Conservation (phyloP, 345 rosid genomes). For the Linum lewisii region DNA sequence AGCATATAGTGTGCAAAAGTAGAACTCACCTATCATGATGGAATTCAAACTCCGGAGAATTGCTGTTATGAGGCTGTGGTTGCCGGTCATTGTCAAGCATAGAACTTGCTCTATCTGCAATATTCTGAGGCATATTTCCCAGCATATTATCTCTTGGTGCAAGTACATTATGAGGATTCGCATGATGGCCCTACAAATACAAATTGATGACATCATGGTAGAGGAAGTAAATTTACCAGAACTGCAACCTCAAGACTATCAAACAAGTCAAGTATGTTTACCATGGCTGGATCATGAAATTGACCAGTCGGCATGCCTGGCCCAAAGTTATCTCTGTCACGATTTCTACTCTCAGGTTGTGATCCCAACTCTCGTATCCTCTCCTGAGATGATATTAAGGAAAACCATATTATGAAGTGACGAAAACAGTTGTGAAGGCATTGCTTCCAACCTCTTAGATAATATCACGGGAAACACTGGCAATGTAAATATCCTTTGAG, state of each 20-base stretch:
- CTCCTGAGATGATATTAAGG: constrained; percentile 36
- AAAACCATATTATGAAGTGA: neutral
- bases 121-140: constrained; percentile 17
- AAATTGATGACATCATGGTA: neutral
- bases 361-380: constrained; percentile 47
- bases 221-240: constrained; percentile 5
- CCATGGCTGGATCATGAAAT: constrained; percentile 35
- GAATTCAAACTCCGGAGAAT: constrained; percentile 21
- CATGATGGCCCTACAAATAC: constrained; percentile 26
- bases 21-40: constrained; percentile 27
- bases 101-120: constrained; percentile 13
- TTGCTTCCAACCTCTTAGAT: neutral
- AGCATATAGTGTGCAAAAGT: neutral
- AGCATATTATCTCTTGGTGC: constrained; percentile 20
- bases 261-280: constrained; percentile 31
- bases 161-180: constrained; percentile 14
- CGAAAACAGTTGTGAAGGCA: neutral
- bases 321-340: constrained; percentile 22
- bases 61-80: constrained; percentile 17
- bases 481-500: no score
- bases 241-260: constrained; percentile 8
- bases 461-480: neutral
- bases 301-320: constrained; percentile 24
- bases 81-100: constrained; percentile 16
- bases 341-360: constrained; percentile 28